phyloP scores from a whole-genome alignment of 805 yeast genomes.

The Candida taoyuanica region DNA sequence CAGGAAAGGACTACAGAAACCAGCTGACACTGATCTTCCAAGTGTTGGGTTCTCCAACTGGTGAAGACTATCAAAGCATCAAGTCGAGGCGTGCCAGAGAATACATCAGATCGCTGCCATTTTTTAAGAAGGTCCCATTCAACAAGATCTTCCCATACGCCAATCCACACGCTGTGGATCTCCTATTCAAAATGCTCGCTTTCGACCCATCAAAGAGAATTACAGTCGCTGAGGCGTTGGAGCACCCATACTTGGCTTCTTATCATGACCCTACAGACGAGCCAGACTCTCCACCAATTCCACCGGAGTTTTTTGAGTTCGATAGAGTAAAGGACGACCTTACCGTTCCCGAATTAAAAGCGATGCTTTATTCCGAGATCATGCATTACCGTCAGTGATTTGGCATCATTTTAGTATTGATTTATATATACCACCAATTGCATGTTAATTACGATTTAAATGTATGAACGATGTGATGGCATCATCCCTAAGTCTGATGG shows the following conservation, averaged over 20 bases:
- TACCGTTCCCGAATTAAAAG: slow-evolving; percentile 69
- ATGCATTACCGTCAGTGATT: too few species aligned
- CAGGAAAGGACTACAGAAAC: slow-evolving; percentile 91
- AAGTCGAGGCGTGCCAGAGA: slow-evolving; percentile 84
- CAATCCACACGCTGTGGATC: slow-evolving; percentile 64
- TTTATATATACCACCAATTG: too few species aligned
- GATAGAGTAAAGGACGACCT: slow-evolving; percentile 80
- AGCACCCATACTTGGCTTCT: slow-evolving; percentile 79
- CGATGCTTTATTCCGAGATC: slow-evolving; percentile 75
- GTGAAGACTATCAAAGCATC: slow-evolving; percentile 70
- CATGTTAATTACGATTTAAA: too few species aligned
- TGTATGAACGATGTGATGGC: too few species aligned
- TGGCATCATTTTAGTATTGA: too few species aligned
- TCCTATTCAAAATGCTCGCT: slow-evolving; percentile 59
- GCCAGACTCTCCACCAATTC: slow-evolving; percentile 79
- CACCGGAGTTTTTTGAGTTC: slow-evolving; percentile 84
- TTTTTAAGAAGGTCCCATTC: slow-evolving; percentile 56
- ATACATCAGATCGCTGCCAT: slow-evolving; percentile 77
- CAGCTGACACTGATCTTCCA: slow-evolving; percentile 83
- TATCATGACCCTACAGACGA: slow-evolving; percentile 96
- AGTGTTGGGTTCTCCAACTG: slow-evolving; percentile 81
- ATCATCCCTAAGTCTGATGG: too few species aligned
- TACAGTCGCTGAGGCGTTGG: slow-evolving; percentile 76
- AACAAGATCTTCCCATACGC: slow-evolving; percentile 41
- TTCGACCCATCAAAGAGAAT: slow-evolving; percentile 83